Base-by-base conservation (phyloP, 176 grass and related monocot genomes). In the Rhynchospora tenuis region DNA sequence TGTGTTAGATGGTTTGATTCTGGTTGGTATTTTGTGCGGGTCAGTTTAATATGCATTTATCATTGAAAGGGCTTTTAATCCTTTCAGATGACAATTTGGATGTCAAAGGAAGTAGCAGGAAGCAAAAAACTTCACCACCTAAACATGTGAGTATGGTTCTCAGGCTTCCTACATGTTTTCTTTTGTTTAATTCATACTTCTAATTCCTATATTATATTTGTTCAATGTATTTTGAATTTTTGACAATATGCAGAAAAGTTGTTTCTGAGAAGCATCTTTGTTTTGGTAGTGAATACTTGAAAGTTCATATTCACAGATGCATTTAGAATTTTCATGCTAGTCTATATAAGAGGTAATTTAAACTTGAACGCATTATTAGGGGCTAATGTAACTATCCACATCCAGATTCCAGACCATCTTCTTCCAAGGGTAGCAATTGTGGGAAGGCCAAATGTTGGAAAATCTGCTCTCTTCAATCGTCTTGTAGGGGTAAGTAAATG, bases 361-460 rank as follows among this genome's bases (percentile, higher is more conserved):
- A 71, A 63, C 16, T 3, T 52, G n/a, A 23, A 72, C 59, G 73
- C 64, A n/a, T 60, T 82, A 44, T 33, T 81, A 64, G 59, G 73
- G 10, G 62, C 81, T 46, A 83, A 29, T 72, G 64, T 5, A 73
- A 42, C 29, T 12, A 46, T 88, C 12, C 55, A 51, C 69, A 83
- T 84, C 66, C 87, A 98, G 92, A 87, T 98, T 62, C 90, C 90
- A 66, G 95, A 98, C 78, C 85, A 66, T 89, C 86, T 86, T 90
- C 92, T 98, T 84, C 92, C 95, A 4, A 94, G 85, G 58, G 90
- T 98, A 82, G 87, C 92, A 24, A 90, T 94, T 75, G 90, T 98
- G 88, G 95, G 95, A 47, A 89, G 90, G 57, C 95, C 92, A n/a
- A 98, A 98, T 84, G 95, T 98, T 45, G 90, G 90, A 83, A 98